phyloP scores from a whole-genome alignment of 805 yeast genomes.

The Vanderwaltozyma polyspora region DNA sequence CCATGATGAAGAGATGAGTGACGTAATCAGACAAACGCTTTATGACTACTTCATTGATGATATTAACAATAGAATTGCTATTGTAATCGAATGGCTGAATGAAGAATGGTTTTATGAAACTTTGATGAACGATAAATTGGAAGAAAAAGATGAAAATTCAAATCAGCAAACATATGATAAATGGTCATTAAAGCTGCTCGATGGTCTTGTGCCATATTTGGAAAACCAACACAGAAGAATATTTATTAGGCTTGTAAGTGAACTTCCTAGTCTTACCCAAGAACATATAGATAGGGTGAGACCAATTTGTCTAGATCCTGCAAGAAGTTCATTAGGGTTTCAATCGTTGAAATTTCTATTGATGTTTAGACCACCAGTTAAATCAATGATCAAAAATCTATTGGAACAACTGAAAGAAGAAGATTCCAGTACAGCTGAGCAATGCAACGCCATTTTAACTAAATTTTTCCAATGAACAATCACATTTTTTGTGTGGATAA shows the following conservation, averaged over 20 bases:
- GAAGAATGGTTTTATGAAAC: constrained; percentile 82
- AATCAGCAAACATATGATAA: constrained; percentile 37
- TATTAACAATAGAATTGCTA: constrained; percentile 59
- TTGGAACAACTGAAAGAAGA: constrained; percentile 15
- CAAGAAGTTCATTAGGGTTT: constrained; percentile 67
- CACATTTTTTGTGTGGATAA: no score
- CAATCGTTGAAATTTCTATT: constrained; percentile 72
- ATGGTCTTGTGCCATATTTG: constrained; percentile 70
- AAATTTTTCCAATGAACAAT: constrained; percentile 10
- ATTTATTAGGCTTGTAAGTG: constrained; percentile 75
- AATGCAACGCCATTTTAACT: constrained; percentile 19
- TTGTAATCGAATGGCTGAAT: constrained; percentile 82
- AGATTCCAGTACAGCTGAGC: constrained; percentile 18
- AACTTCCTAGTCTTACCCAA: constrained; percentile 64
- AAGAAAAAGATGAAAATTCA: constrained; percentile 8
- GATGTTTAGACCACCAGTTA: constrained; percentile 85
- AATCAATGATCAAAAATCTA: constrained; percentile 27
- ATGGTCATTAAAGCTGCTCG: constrained; percentile 65
- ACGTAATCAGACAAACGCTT: constrained; percentile 56
- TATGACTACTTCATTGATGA: constrained; percentile 64
- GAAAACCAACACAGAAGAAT: constrained; percentile 72
- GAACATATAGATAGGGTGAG: constrained; percentile 53
- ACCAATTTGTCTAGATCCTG: constrained; percentile 77
- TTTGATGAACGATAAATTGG: constrained; percentile 9
- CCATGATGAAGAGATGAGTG: constrained; percentile 36